phyloP scores from a whole-genome alignment of 345 rosid species.

The Dipteronia dyeriana region DNA sequence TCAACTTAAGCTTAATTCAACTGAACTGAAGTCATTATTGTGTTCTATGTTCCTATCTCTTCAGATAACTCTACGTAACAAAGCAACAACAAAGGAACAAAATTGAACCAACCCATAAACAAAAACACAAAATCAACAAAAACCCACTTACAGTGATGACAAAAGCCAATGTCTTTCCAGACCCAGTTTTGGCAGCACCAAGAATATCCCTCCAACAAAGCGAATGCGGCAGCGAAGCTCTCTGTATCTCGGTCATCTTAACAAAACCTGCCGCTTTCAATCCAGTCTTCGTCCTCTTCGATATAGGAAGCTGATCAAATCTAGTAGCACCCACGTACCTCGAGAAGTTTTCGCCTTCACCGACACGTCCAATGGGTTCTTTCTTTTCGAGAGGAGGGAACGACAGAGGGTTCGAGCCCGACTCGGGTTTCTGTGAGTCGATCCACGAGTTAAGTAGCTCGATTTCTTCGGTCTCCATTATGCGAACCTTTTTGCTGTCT shows the following conservation, averaged over 20 bases:
- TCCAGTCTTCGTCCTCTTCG: slow-evolving; percentile 71
- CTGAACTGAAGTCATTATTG: neutral
- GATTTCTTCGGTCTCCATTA: slow-evolving; percentile 57
- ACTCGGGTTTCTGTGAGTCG: slow-evolving; percentile 76
- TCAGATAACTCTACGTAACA: neutral
- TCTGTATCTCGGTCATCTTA: slow-evolving; percentile 82
- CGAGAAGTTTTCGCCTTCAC: slow-evolving; percentile 47
- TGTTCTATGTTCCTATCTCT: neutral
- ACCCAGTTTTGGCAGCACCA: slow-evolving; percentile 96
- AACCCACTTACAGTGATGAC: slow-evolving; percentile 69
- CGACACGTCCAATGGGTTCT: slow-evolving; percentile 56
- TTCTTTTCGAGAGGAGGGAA: slow-evolving; percentile 46
- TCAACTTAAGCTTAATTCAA: neutral
- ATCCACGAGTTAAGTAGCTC: slow-evolving; percentile 67
- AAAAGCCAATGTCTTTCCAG: slow-evolving; percentile 93
- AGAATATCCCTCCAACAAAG: slow-evolving; percentile 86
- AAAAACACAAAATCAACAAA: neutral
- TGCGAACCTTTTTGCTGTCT: slow-evolving; percentile 40
- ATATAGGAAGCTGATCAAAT: slow-evolving; percentile 73
- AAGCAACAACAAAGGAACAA: neutral
- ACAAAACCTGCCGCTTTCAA: slow-evolving; percentile 53
- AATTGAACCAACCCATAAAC: neutral
- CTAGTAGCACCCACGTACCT: slow-evolving; percentile 57
- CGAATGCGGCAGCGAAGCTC: slow-evolving; percentile 84
- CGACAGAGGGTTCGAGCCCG: slow-evolving; percentile 80